Evolutionary conservation across 1,139 yeast genomes (phyloP).

Genomic region (Geotrichum carabidarum): DNA sequence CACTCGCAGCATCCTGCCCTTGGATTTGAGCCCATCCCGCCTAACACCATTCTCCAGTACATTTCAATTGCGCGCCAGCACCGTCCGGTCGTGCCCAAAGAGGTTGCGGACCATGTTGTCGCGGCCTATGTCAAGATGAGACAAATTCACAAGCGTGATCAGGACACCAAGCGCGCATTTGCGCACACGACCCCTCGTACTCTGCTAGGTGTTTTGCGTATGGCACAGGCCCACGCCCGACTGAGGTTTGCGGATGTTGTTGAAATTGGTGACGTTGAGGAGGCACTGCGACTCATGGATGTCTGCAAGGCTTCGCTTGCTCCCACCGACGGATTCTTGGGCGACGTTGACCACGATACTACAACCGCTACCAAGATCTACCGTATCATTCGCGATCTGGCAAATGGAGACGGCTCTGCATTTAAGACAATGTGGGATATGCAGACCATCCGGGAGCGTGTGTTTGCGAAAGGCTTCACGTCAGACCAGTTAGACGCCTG

Average conservation of each 20-base stretch:
- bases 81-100: conserved; percentile 82
- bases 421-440: conserved; percentile 48
- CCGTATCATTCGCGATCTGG: conserved; percentile 53
- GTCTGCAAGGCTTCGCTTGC: conserved; percentile 81
- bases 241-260: conserved; percentile 75
- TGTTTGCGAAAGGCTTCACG: conserved; percentile 78
- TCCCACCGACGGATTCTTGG: conserved; percentile 41
- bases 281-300: conserved; percentile 79
- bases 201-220: conserved; percentile 79
- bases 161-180: conserved; percentile 71
- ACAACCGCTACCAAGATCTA: conserved; percentile 56
- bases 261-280: conserved; percentile 80
- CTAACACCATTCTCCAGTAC: conserved; percentile 77
- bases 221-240: conserved; percentile 92
- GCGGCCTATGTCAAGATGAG: conserved; percentile 85
- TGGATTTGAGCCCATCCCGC: conserved; percentile 71
- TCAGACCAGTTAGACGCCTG: conserved; percentile 72
- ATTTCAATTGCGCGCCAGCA: conserved; percentile 79
- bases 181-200: conserved; percentile 96
- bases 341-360: conserved; percentile 43
- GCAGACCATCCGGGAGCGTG: conserved; percentile 59
- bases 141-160: conserved; percentile 79
- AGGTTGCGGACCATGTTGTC: conserved; percentile 83
- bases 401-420: conserved; percentile 44
- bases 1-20: conserved; percentile 78